A percentile compares a stretch with the other conserved stretches of the same genome.
phyloP scores from a whole-genome alignment of 345 rosid species.

The Carallia brachiata region DNA sequence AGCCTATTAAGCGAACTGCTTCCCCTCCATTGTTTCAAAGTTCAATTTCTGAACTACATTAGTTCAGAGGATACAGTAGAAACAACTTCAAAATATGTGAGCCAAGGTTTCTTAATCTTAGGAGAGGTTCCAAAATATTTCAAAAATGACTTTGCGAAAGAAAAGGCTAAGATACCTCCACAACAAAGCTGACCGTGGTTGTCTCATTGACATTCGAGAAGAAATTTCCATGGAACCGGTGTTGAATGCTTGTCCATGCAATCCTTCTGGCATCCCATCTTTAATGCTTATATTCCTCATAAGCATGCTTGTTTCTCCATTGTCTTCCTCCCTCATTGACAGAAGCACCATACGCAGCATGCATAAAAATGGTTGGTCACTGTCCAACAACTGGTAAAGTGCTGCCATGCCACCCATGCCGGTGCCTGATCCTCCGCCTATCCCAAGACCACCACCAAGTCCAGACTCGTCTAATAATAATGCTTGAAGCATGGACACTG shows the following conservation, averaged over 20 bases:
- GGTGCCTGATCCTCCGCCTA: slow-evolving; percentile 99
- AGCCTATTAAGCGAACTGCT: no score
- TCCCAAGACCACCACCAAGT: slow-evolving; percentile 99
- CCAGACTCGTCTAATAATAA: slow-evolving; percentile 92
- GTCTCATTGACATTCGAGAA: slow-evolving; percentile 55
- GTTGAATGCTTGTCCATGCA: slow-evolving; percentile 43
- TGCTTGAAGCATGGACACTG: slow-evolving; percentile 97
- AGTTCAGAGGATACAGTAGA: no score
- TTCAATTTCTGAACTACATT: no score
- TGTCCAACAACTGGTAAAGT: slow-evolving; percentile 90
- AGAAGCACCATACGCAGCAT: slow-evolving; percentile 99
- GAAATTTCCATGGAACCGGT: slow-evolving; percentile 41
- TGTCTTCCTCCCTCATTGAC: slow-evolving; percentile 95
- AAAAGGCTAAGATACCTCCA: slow-evolving; percentile 66
- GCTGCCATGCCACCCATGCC: slow-evolving; percentile 99
- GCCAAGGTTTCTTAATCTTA: no score
- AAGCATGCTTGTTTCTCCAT: slow-evolving; percentile 68
- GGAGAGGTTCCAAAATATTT: no score
- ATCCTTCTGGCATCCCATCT: slow-evolving; percentile 47
- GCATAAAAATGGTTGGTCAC: slow-evolving; percentile 99
- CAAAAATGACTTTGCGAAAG: background rate
- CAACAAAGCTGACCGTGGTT: slow-evolving; percentile 79
- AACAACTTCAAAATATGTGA: no score
- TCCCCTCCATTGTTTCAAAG: no score
- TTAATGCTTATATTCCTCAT: slow-evolving; percentile 60